These are phyloP conservation scores for Naumovozyma castellii DNA, from an alignment of 805 yeast genomes.

Conservation along the genomic window DNA sequence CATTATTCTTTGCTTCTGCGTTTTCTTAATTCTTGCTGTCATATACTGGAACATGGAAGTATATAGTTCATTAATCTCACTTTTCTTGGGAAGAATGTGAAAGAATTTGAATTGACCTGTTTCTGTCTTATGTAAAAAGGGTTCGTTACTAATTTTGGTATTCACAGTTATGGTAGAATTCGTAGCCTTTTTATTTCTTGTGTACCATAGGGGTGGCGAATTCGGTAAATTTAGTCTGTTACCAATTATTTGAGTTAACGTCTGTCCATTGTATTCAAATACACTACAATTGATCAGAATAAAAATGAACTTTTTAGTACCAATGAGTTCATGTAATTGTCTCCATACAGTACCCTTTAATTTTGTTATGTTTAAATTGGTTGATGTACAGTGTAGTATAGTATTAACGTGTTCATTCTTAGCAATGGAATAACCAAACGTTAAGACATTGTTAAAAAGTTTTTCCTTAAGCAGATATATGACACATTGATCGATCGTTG, in stretches of 20 bases:
- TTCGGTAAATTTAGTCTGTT: slow-evolving; percentile 8
- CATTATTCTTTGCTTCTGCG: not conserved
- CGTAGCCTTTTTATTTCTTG: not conserved
- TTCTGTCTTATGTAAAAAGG: not conserved
- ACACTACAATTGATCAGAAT: slow-evolving; percentile 33
- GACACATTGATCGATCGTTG: slow-evolving; percentile 37
- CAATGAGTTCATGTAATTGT: slow-evolving; percentile 32
- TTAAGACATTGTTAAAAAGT: slow-evolving; percentile 32
- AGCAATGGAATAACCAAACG: slow-evolving; percentile 37
- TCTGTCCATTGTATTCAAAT: slow-evolving; percentile 8
- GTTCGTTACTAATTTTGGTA: too few species aligned
- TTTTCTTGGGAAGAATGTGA: not conserved
- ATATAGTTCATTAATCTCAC: not conserved
- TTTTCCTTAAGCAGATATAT: slow-evolving; percentile 21
- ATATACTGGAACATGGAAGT: not conserved
- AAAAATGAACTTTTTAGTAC: slow-evolving; percentile 32
- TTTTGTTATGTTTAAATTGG: slow-evolving; percentile 32
- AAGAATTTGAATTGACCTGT: too few species aligned
- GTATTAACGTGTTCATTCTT: slow-evolving; percentile 20
- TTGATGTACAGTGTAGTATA: slow-evolving; percentile 25
- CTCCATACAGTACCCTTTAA: slow-evolving; percentile 41
- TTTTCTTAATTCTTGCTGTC: not conserved
- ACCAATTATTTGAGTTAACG: slow-evolving; percentile 12
- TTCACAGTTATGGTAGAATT: not conserved
- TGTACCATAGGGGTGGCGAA: slow-evolving; percentile 6